Base-by-base conservation (phyloP, 2,329 filamentous ascomycete species). In the Corynespora cassiicola region DNA sequence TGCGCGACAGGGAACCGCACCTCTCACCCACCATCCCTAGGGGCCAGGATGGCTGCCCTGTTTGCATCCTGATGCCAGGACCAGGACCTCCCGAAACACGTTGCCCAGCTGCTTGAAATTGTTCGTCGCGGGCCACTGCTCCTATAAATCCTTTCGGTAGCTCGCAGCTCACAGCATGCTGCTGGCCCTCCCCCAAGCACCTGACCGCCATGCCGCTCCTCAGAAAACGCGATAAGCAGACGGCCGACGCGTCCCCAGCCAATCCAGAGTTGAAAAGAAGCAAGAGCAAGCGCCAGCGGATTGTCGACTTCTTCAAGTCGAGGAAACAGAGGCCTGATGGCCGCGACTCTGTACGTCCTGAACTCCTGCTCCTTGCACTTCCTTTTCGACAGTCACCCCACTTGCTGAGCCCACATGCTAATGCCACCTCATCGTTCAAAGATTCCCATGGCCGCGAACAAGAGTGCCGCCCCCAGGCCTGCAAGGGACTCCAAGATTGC, bases 231-330 rank as follows among this genome's bases (percentile, higher is more conserved):
- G 25, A 35, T 26, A 42, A 42, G 36, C 19, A 14, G 7, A 21
- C 27, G 10, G 23, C 31, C 27, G 47, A 49, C 14, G 38, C 18
- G 19, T 22, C 29, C 23, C 21, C 14, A 25, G 45, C 34, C 30
- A 60, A 56, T n/a, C n/a, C n/a, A n/a, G n/a, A 33, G 39, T 48
- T n/a, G 48, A 51, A 30, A 49, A 45, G 38, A 61, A 54, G 50
- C n/a, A 50, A 45, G 37, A 60, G 56, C 31, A 66, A 62, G 52
- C 48, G 63, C 22, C 53, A 67, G 47, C 39, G 52, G 25, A 46
- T 67, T 24, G 33, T 52, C 11, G 56, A 59, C 23, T 64, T 67
- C 57, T 61, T 66, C 45, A 56, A 43, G 14, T 45, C 44, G 4
- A 59, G 56, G 36, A 62, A 54, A 45, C 49, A 57, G 21, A 59